A percentile compares a stretch with the other conserved stretches of the same genome.
phyloP scores from a whole-genome alignment of 805 yeast species.

The Candida nemodendra region DNA sequence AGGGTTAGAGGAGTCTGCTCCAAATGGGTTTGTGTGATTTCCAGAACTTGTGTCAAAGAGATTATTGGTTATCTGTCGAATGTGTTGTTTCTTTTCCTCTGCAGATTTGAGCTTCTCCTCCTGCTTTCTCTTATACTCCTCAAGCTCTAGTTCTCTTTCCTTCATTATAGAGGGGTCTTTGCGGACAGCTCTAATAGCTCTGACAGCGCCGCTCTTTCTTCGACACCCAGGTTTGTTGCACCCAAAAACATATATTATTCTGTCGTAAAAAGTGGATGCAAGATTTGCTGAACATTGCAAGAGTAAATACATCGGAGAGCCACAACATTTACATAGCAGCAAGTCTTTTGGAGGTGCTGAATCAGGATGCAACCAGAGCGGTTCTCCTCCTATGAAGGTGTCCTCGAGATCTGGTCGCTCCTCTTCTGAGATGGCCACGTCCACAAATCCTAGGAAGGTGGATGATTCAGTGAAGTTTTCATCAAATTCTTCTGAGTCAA shows the following conservation, averaged over 20 bases:
- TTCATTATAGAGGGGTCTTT: constrained; percentile 53
- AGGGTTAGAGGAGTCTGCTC: constrained; percentile 36
- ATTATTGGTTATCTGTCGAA: constrained; percentile 35
- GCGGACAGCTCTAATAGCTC: constrained; percentile 73
- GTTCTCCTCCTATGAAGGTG: constrained; percentile 79
- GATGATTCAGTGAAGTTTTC: too few species aligned
- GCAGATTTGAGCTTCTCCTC: constrained; percentile 43
- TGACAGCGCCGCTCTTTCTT: constrained; percentile 64
- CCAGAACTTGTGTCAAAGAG: constrained; percentile 22
- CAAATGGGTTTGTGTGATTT: constrained; percentile 32
- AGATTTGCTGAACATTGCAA: constrained; percentile 82
- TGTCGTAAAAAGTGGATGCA: constrained; percentile 68
- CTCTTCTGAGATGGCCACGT: constrained; percentile 51
- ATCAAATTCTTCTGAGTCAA: constrained; percentile 13
- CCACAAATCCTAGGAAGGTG: constrained; percentile 64
- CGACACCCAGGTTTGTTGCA: constrained; percentile 68
- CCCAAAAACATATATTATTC: constrained; percentile 77
- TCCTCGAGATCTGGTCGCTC: constrained; percentile 54
- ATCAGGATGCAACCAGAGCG: constrained; percentile 64
- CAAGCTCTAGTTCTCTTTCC: constrained; percentile 37
- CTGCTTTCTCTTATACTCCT: constrained; percentile 40
- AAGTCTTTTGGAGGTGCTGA: constrained; percentile 56
- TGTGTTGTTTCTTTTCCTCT: constrained; percentile 42
- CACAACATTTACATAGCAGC: constrained; percentile 67
- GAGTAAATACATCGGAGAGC: constrained; percentile 58